Conservation (phyloP, 495 filamentous ascomycete species). For the Tuber melanosporum region DNA sequence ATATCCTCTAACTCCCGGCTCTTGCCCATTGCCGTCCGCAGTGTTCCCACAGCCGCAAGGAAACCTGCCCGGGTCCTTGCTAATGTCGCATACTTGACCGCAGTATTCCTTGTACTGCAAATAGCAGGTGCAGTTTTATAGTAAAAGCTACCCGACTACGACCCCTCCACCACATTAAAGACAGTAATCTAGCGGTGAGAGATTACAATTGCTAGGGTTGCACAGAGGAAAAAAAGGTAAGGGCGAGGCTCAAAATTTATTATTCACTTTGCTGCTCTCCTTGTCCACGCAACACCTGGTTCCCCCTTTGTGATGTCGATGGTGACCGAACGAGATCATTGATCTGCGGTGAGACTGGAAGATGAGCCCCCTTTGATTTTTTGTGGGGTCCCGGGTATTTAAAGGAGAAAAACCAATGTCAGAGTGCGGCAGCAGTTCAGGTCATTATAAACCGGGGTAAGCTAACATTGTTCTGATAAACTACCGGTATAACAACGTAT, state of each 20-base stretch:
- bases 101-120: neutral
- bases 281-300: neutral
- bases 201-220: neutral
- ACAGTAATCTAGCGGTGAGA: neutral
- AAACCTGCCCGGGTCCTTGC: neutral
- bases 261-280: neutral
- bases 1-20: neutral
- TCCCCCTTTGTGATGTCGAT: neutral
- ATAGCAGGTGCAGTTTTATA: neutral
- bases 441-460: neutral
- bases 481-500: neutral
- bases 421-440: neutral
- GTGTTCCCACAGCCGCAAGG: neutral
- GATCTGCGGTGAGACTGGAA: neutral
- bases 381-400: neutral
- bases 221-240: neutral
- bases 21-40: neutral
- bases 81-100: neutral
- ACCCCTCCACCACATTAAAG: neutral
- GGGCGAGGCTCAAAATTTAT: neutral
- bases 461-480: neutral
- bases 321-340: neutral
- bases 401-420: neutral
- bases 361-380: neutral
- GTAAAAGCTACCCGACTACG: neutral